phyloP scores from a whole-genome alignment of 139 green algal species.

The Ostreobium quekettii region DNA sequence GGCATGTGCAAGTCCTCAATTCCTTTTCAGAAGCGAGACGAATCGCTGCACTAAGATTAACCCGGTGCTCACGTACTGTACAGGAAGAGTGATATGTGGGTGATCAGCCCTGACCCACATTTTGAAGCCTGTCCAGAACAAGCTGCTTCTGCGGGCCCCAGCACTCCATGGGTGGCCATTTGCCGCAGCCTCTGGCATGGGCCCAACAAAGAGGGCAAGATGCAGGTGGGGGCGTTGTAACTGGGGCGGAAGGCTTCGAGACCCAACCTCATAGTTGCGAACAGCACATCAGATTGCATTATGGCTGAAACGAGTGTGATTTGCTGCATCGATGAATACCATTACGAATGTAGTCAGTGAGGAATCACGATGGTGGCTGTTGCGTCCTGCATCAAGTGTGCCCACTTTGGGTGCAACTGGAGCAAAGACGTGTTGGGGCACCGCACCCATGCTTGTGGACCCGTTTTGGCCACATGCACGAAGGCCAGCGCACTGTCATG shows the following conservation, averaged over 20 bases:
- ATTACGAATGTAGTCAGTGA: neutral
- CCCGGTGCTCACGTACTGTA: too few species aligned
- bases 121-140: too few species aligned
- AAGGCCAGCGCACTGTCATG: too few species aligned
- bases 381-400: neutral
- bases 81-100: too few species aligned
- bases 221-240: conserved; percentile 3
- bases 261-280: neutral
- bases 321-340: conserved; percentile 4
- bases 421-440: too few species aligned
- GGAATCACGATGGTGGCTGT: neutral
- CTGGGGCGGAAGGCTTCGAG: neutral
- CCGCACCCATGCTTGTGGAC: too few species aligned
- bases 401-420: neutral
- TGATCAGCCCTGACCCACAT: too few species aligned
- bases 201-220: conserved; percentile 13
- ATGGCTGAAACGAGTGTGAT: neutral
- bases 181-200: conserved; percentile 15
- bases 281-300: neutral
- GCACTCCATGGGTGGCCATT: conserved; percentile 9
- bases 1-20: too few species aligned
- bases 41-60: too few species aligned
- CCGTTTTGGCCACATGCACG: too few species aligned
- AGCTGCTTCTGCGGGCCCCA: too few species aligned
- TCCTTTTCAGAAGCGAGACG: too few species aligned